phyloP scores from a whole-genome alignment of 2,329 filamentous ascomycete species.

The Fusarium xylarioides region DNA sequence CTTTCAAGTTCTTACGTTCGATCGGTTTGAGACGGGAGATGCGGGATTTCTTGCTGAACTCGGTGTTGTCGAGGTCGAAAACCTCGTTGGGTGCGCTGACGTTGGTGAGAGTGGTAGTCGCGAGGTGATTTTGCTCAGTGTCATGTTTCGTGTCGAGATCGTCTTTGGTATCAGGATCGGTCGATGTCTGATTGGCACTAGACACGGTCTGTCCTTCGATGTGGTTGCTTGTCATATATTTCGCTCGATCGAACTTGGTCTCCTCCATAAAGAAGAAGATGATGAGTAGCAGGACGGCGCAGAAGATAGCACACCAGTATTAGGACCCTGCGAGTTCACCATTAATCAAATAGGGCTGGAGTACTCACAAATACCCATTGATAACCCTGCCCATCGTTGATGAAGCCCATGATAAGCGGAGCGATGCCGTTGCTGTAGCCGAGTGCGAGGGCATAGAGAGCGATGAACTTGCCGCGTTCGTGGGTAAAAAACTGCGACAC shows the following conservation, averaged over 20 bases:
- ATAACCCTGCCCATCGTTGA: neutral
- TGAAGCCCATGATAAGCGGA: neutral
- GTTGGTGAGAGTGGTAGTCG: neutral
- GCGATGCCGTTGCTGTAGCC: neutral
- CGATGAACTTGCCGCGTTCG: neutral
- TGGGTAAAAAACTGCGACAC: neutral
- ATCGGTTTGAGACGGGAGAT: neutral
- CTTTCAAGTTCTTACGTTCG: neutral
- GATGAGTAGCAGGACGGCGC: neutral
- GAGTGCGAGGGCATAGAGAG: neutral
- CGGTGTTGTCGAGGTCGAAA: accelerated
- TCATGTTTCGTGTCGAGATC: neutral
- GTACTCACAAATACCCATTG: neutral
- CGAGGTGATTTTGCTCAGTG: neutral
- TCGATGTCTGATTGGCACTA: accelerated
- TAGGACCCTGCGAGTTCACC: too few relatives aligned
- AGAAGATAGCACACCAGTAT: neutral
- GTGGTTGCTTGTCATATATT: neutral
- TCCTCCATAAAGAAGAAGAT: neutral
- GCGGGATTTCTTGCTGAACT: neutral
- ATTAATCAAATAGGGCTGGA: too few relatives aligned
- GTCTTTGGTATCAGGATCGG: neutral
- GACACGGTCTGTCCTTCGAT: neutral
- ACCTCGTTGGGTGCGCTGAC: neutral
- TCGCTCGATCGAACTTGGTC: neutral